Evolutionary conservation across 306 rosid species (phyloP), one percentile per base, ranked within the genome.

Genomic region (Rosa persica): DNA sequence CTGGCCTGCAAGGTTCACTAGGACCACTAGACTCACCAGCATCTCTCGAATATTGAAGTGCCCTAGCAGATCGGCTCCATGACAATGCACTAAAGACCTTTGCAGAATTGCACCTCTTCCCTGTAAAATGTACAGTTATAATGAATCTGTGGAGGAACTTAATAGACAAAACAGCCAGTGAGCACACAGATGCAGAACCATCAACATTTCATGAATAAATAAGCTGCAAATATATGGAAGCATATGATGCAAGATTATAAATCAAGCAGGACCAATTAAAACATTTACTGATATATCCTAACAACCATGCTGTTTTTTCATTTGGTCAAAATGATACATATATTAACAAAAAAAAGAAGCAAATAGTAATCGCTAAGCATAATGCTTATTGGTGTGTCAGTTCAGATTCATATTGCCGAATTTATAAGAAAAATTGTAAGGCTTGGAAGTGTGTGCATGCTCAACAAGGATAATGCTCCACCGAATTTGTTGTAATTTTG

Each of bases 1-100:
- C 99, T 13, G 97, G 98, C 89, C 70, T 88, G 86, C 98, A 95
- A 52, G 99, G 97, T 80, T 87, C 98, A 66, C 79, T 83, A 55
- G 87, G 79, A 81, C 87, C 80, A 80, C 81, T 67, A 71, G 51
- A 55, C 60, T 79, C 89, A 52, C 60, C 86, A n/a, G 73, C 73
- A 70, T 88, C 96, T 85, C 76, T 87, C 51, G 85, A 69, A 79
- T 74, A 82, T 27, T 85, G 94, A 48, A 83, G 83, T 75, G 98
- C 85, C 85, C 81, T 91, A 43, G 89, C 84, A 78, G 91, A 47
- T 93, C 98, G 55, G 79, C 86, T 90, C 96, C 99, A 72, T 72
- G 98, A 90, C 67, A 91, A 80, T 67, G 93, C 89, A 82, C 91
- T 91, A 80, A 93, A 91, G 84, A 95, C 98, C 84, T 87, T 93